A percentile compares a stretch with the other conserved stretches of the same genome.
phyloP scores from a whole-genome alignment of 768 basidiomycete genomes.

The Mrakia frigida region DNA sequence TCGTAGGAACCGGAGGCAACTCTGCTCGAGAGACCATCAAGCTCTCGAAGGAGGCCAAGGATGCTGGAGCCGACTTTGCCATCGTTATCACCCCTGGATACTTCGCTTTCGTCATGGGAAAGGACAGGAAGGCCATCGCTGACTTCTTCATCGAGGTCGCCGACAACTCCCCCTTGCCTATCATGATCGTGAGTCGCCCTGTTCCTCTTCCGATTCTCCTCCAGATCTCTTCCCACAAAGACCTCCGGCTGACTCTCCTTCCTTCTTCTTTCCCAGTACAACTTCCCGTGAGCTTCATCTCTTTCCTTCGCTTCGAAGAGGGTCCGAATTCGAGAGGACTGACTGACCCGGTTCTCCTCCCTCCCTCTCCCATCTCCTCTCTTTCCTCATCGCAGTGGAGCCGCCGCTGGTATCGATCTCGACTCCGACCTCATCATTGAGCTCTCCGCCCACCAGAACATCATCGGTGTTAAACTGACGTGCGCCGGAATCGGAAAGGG shows the following conservation, averaged over 20 bases:
- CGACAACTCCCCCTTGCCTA: conserved; percentile 51
- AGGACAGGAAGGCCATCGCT: conserved; percentile 42
- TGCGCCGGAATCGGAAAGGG: conserved; percentile 77
- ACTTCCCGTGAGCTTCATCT: conserved; percentile 60
- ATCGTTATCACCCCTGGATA: conserved; percentile 38
- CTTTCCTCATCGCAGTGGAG: conserved; percentile 40
- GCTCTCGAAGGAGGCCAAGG: conserved; percentile 66
- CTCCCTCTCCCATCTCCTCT: conserved; percentile 48
- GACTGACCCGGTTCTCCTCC: conserved; percentile 5
- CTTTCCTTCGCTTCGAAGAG: not conserved
- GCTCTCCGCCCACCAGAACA: conserved; percentile 72
- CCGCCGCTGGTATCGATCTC: conserved; percentile 65
- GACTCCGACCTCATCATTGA: conserved; percentile 69
- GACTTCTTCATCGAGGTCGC: conserved; percentile 51
- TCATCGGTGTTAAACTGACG: conserved; percentile 75
- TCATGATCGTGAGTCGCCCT: conserved; percentile 54
- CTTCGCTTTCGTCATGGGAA: conserved; percentile 57
- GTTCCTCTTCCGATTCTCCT: not conserved
- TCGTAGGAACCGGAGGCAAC: conserved; percentile 70
- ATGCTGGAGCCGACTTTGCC: conserved; percentile 73
- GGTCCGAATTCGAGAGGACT: not conserved
- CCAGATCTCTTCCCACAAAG: not conserved
- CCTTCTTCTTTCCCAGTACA: conserved; percentile 47
- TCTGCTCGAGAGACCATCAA: conserved; percentile 63
- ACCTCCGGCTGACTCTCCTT: not conserved